phyloP scores from a whole-genome alignment of 2,329 filamentous ascomycete species.

The Lecanoromycetidae sp. region DNA sequence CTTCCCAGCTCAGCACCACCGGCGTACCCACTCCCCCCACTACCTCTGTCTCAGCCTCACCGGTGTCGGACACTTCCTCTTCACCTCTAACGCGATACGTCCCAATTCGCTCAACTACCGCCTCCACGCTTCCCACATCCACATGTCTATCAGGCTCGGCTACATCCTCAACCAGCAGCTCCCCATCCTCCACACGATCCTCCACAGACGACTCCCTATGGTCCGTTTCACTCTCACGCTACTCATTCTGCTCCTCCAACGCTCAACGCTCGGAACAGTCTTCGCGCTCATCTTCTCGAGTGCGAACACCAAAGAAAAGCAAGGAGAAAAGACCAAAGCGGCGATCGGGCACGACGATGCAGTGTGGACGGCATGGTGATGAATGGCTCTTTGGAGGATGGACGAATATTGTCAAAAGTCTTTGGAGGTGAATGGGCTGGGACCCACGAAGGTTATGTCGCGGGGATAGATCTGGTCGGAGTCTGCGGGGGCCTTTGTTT shows the following conservation, averaged over 20 bases:
- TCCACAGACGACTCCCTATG: slow-evolving; percentile 8
- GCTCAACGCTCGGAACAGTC: neutral
- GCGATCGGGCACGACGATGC: neutral
- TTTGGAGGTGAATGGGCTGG: slow-evolving; percentile 10
- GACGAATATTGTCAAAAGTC: neutral
- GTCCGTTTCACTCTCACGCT: slow-evolving; percentile 10
- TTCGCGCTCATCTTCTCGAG: neutral
- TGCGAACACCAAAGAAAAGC: neutral
- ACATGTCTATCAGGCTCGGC: neutral
- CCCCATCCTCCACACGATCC: neutral
- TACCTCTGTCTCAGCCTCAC: neutral
- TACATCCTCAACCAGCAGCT: neutral
- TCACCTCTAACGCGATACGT: neutral
- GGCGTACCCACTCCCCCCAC: slow-evolving; percentile 5
- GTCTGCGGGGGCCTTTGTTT: too few relatives aligned
- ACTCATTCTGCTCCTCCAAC: slow-evolving; percentile 11
- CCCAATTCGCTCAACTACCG: neutral
- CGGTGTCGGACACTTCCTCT: neutral
- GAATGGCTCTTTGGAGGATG: slow-evolving; percentile 12
- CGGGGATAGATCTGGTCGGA: too few relatives aligned
- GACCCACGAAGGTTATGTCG: too few relatives aligned
- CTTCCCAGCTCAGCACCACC: slow-evolving; percentile 7
- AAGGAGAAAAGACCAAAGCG: neutral
- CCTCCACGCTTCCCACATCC: neutral
- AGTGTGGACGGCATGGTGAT: slow-evolving; percentile 11